Percentiles rank a stretch among this genome's conserved stretches.
These are phyloP conservation scores for Lactifluus piperatus DNA, from an alignment of 768 basidiomycete genomes.

Conservation along the genomic window DNA sequence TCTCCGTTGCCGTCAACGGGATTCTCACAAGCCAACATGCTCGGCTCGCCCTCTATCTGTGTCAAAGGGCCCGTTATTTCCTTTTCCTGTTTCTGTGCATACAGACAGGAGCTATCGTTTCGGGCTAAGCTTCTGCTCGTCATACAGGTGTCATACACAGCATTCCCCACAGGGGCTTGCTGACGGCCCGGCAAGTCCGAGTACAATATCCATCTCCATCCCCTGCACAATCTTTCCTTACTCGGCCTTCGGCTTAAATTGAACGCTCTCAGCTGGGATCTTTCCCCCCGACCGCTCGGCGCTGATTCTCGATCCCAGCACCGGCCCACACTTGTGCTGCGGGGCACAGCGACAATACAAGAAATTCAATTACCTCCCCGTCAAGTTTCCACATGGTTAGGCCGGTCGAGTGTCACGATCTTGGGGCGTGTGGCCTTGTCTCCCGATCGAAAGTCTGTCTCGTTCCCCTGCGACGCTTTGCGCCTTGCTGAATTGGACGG, in stretches of 20 bases:
- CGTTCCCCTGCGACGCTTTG: neutral
- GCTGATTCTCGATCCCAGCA: neutral
- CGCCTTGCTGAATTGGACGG: neutral
- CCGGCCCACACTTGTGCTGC: neutral
- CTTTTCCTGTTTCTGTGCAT: neutral
- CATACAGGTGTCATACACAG: neutral
- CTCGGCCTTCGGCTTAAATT: slow-evolving; percentile 7
- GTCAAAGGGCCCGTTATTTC: neutral
- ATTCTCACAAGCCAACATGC: neutral
- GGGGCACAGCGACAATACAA: neutral
- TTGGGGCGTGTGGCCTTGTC: neutral
- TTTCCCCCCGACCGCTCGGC: neutral
- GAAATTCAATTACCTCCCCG: neutral
- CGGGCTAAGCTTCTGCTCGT: neutral
- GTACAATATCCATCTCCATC: slow-evolving; percentile 5
- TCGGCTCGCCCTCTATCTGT: neutral
- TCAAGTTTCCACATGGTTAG: neutral
- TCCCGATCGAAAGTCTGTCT: neutral
- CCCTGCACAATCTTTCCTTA: slow-evolving; percentile 12
- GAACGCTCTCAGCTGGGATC: neutral
- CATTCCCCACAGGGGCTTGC: neutral
- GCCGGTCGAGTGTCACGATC: neutral
- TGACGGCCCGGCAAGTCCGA: slow-evolving; percentile 2
- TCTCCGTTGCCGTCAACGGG: slow-evolving; percentile 9
- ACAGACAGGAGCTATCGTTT: neutral